Evolutionary conservation across 768 basidiomycete genomes (phyloP), one percentile per base, ranked within the genome.

Genomic region (Suillus decipiens): DNA sequence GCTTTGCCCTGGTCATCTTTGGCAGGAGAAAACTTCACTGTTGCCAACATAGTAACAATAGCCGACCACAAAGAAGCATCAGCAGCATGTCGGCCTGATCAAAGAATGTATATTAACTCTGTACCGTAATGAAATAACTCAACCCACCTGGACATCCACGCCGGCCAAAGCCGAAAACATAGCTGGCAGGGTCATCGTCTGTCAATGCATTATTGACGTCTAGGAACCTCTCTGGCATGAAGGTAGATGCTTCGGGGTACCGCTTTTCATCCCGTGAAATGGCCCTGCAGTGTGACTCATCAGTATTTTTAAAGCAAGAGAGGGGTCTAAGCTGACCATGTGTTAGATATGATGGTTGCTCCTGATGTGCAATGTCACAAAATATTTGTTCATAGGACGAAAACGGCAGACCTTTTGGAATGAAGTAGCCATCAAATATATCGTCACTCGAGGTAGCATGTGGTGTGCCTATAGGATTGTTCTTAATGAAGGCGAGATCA

Each of bases 391-490:
- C 34, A 36, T 9, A 4, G 3, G 12, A 36, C 3, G n/a, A 34
- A 36, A 22, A 36, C 3, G 1, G 8, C 55, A 28, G 64, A 57
- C 74, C 73, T 56, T 67, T 68, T 9, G 73, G 72, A 19, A 75
- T 68, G 51, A 63, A 68, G 47, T 72, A 74, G 0, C 77, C 79
- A 0, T 77, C 69, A 56, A 78, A 81, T 12, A 70, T 63, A 62
- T 82, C 81, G 47, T 81, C 80, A 2, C 9, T 56, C 14, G 24
- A 41, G 37, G 61, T 33, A 15, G 61, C 56, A 62, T 59, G 61
- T 1, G 61, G 22, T 1, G 43, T 1, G 19, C 33, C 54, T 55
- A 15, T 8, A 15, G 10, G 4, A 36, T 36, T 5, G 2, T 8
- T 0, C 22, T 54, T 1, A 55, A 14, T 24, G 4, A 9, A 24